Base-by-base conservation (phyloP, 2,329 filamentous ascomycete species). In the Aspergillus novoparasiticus region DNA sequence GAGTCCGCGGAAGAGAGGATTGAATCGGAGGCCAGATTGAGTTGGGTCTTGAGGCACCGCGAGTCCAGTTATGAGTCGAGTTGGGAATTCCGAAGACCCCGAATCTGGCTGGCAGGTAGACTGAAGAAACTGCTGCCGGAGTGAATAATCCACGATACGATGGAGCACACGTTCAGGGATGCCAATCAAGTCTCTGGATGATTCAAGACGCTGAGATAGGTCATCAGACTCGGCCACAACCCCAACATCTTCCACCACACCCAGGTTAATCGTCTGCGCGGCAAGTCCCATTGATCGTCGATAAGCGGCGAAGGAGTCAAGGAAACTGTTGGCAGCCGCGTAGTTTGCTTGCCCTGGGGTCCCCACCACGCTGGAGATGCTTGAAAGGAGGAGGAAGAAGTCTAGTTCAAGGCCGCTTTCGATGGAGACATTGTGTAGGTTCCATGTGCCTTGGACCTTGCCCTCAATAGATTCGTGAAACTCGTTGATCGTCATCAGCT, bases 361-460 rank as follows among this genome's bases (percentile, higher is more conserved):
- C 3, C 71, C 71, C 2, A 72, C 65, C 3, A 70, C 58, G 36
- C 68, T 64, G n/a, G 66, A 66, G 11, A 73, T 67, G 36, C 65
- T 68, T 21, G 69, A 72, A 23, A 72, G 64, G 26, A 72, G 59
- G n/a, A 68, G 63, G 58, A 73, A 72, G 53, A 73, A 69, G 26
- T 72, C 69, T 9, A 73, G 53, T 1, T 34, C 11, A 0, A 23
- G 34, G 3, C 30, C 28, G 2, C 28, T 36, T 8, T 58, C 32
- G 0, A 67, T 63, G 1, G 73, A 58, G 8, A 58, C 59, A 4
- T 43, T 11, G 54, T 77, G 74, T 9, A 73, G 66, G 45, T 71
- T 76, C 70, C 71, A 73, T 65, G 65, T 61, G n/a, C 65, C 65
- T 8, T 62, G n/a, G 3, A 73, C 66, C 63, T 81, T 82, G 1